These are phyloP conservation scores for Neurospora sp. DNA, from an alignment of 495 filamentous ascomycete genomes.

Conservation along the genomic window DNA sequence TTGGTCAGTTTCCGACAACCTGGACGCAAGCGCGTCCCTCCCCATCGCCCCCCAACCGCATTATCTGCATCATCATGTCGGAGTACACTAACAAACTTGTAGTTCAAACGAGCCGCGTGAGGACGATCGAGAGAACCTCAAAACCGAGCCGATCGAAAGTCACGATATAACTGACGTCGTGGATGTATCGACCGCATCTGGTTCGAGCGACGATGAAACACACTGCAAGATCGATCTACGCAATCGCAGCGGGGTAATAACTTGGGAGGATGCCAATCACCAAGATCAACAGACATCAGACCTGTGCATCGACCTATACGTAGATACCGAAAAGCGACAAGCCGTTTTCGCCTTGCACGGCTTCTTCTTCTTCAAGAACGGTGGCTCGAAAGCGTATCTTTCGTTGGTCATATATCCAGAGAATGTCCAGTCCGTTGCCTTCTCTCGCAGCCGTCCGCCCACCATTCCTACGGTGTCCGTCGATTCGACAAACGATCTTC, in stretches of 20 bases:
- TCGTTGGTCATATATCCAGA: constrained; percentile 1
- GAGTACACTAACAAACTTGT: background rate
- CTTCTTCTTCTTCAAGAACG: background rate
- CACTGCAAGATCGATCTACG: constrained; percentile 1
- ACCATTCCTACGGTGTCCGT: background rate
- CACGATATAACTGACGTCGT: too few species aligned
- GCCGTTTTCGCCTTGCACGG: constrained; percentile 1
- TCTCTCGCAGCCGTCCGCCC: background rate
- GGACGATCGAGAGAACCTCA: background rate
- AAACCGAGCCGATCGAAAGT: background rate
- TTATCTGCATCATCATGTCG: background rate
- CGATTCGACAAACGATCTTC: background rate
- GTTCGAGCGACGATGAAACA: too few species aligned
- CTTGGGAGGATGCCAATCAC: background rate
- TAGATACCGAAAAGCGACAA: background rate
- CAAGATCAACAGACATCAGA: background rate
- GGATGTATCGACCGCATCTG: too few species aligned
- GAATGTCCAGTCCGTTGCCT: background rate
- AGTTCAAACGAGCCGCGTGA: constrained; percentile 2
- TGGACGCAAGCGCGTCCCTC: background rate
- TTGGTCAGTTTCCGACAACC: too few species aligned
- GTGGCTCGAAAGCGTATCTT: background rate
- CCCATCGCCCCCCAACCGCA: background rate
- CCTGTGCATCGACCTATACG: background rate
- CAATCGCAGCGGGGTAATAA: background rate